These are phyloP conservation scores for Gynandropsis gynandra DNA, from an alignment of 345 rosid species.

Conservation along the genomic window DNA sequence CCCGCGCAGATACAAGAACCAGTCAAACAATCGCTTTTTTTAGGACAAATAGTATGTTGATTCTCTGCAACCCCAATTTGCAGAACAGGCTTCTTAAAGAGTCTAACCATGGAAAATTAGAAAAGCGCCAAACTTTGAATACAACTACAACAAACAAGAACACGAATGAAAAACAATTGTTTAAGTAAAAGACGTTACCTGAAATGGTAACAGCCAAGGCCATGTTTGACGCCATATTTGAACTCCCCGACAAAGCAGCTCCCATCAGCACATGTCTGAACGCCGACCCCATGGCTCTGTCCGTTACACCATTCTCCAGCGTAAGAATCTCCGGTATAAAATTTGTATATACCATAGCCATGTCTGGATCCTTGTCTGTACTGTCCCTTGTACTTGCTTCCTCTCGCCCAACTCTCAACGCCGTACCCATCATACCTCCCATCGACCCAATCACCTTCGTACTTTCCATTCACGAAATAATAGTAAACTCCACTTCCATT, in stretches of 20 bases:
- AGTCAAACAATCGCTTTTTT: not conserved
- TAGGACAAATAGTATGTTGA: not conserved
- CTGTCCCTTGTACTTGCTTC: slow-evolving; percentile 76
- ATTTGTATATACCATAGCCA: slow-evolving; percentile 61
- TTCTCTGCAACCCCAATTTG: not conserved
- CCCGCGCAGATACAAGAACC: not conserved
- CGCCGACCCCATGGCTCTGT: slow-evolving; percentile 19
- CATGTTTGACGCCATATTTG: slow-evolving; percentile 51
- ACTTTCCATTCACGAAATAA: slow-evolving; percentile 60
- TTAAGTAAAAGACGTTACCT: slow-evolving; percentile 28
- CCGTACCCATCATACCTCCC: slow-evolving; percentile 77
- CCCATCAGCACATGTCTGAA: slow-evolving; percentile 21
- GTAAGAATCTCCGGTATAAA: slow-evolving; percentile 66
- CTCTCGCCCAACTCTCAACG: slow-evolving; percentile 81
- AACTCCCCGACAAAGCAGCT: slow-evolving; percentile 18
- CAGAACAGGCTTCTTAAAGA: not conserved
- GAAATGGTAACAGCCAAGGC: slow-evolving; percentile 62
- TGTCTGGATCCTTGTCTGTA: slow-evolving; percentile 65
- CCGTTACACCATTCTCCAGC: slow-evolving; percentile 22
- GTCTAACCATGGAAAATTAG: not conserved
- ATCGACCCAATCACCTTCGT: slow-evolving; percentile 80
- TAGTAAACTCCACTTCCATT: slow-evolving; percentile 78
- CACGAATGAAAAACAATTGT: not conserved
- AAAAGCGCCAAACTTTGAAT: slow-evolving; percentile 1
- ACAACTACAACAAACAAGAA: not conserved